Evolutionary conservation across 768 basidiomycete genomes (phyloP).

Genomic region (Nevesoporus exiguus): DNA sequence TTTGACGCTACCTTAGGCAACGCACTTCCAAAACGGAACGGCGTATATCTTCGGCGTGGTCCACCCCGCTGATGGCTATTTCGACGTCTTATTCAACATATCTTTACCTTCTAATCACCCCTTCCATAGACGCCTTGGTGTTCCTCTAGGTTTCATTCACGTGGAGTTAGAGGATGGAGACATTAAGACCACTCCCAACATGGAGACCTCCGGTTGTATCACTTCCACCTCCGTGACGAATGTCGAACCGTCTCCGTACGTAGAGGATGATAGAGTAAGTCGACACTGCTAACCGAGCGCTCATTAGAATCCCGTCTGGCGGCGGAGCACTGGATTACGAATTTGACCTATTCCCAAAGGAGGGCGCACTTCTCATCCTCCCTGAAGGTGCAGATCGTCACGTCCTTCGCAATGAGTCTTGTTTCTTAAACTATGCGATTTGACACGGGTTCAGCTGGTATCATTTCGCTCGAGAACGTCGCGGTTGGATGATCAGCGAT

Average conservation of each 20-base stretch:
- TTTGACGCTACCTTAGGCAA: constrained; percentile 40
- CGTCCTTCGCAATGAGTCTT: neutral
- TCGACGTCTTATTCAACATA: neutral
- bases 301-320: neutral
- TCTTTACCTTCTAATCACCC: neutral
- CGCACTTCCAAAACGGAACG: constrained; percentile 53
- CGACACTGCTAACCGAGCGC: neutral
- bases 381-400: neutral
- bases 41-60: constrained; percentile 77
- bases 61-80: neutral
- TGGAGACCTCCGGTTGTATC: neutral
- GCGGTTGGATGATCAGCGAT: neutral
- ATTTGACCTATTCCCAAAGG: neutral
- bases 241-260: neutral
- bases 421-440: neutral
- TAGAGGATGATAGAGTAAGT: neutral
- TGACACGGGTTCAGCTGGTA: neutral
- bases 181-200: neutral
- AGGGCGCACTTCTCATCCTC: neutral
- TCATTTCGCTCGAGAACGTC: neutral
- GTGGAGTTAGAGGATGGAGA: neutral
- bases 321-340: neutral
- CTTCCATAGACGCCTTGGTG: neutral
- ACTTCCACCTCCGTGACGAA: neutral
- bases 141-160: neutral